These are phyloP conservation scores for Raffaelea albimanens DNA, from an alignment of 2,329 filamentous ascomycete genomes.

Conservation along the genomic window DNA sequence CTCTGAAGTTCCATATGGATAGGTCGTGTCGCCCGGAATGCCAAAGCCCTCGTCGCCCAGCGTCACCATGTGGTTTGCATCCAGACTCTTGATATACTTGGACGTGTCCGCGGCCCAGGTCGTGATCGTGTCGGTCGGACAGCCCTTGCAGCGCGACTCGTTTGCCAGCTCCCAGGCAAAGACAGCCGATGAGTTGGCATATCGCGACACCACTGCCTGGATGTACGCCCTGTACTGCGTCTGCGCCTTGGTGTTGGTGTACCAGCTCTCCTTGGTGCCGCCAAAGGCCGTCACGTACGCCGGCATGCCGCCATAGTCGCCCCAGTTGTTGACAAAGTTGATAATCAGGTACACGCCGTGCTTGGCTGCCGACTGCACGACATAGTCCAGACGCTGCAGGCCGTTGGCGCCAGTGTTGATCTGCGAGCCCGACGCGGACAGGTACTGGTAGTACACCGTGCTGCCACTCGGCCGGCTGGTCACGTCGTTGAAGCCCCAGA, in stretches of 20 bases:
- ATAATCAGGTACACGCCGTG: conserved; percentile 55
- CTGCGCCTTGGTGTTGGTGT: conserved; percentile 37
- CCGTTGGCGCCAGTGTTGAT: conserved; percentile 57
- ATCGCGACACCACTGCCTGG: conserved; percentile 33
- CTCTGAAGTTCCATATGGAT: conserved; percentile 32
- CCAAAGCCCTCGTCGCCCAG: conserved; percentile 45
- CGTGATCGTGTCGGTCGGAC: conserved; percentile 44
- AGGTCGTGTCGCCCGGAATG: conserved; percentile 13
- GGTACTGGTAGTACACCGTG: conserved; percentile 42
- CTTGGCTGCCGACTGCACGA: conserved; percentile 49
- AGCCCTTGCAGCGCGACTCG: conserved; percentile 52
- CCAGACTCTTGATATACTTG: conserved; percentile 24
- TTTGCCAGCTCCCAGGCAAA: conserved; percentile 45
- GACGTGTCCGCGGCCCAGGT: conserved; percentile 28
- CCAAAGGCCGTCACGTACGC: conserved; percentile 48
- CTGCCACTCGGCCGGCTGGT: conserved; percentile 26
- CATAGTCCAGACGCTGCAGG: conserved; percentile 50
- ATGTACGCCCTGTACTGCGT: conserved; percentile 41
- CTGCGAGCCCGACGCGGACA: conserved; percentile 37
- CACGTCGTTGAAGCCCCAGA: conserved; percentile 45
- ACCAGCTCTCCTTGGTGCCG: conserved; percentile 41
- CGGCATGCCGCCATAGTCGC: conserved; percentile 54
- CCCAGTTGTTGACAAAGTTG: conserved; percentile 61
- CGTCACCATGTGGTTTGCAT: conserved; percentile 50
- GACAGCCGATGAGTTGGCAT: conserved; percentile 33